Base-by-base conservation (phyloP, 2,329 filamentous ascomycete genomes). In the Reticulascus tulasneorum region DNA sequence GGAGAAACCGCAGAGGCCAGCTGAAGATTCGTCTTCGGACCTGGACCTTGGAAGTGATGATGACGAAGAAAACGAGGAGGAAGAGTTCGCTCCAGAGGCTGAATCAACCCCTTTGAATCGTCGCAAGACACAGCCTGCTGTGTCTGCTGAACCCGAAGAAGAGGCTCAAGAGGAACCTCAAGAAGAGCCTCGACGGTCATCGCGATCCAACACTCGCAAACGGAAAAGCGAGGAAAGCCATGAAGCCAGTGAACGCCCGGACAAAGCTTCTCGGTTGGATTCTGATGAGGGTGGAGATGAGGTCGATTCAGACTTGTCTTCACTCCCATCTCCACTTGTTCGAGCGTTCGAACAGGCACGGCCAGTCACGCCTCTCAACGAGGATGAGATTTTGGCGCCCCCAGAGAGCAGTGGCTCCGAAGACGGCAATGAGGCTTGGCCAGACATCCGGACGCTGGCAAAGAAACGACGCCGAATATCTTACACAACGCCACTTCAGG, bases 81-180 rank as follows among this genome's bases (percentile, higher is more conserved):
- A 73, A 66, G 60, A 75, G 47, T 82, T 77, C 51, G 71, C 66
- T 33, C 82, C 72, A 0, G 79, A 85, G 38, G 79, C 78, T 19
- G 80, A 84, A 59, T 82, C 80, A 12, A 86, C 83, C 7, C 82
- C 82, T 4, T 51, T 83, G 18, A 73, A 77, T 39, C 59, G 71
- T 15, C 62, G 63, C 23, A 71, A 64, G 42, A 62, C 59, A 25
- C 55, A 56, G n/a, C 40, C 38, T 11, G n/a, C 23, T 50, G 55
- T 20, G 41, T 33, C 35, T 13, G 25, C 43, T 28, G 54, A 46
- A 13, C 39, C 38, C 7, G 47, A 46, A 12, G 42, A 44, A 16
- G 44, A 30, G 12, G n/a, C 34, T n/a, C 23, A 37, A 19, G 16
- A 23, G 7, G 40, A 40, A 19, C 28, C 29, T 24, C 35, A 37